A percentile compares a stretch with the other conserved stretches of the same genome.
These are phyloP conservation scores for Mycena sp. DNA, from an alignment of 1,284 basidiomycete genomes.

Conservation along the genomic window DNA sequence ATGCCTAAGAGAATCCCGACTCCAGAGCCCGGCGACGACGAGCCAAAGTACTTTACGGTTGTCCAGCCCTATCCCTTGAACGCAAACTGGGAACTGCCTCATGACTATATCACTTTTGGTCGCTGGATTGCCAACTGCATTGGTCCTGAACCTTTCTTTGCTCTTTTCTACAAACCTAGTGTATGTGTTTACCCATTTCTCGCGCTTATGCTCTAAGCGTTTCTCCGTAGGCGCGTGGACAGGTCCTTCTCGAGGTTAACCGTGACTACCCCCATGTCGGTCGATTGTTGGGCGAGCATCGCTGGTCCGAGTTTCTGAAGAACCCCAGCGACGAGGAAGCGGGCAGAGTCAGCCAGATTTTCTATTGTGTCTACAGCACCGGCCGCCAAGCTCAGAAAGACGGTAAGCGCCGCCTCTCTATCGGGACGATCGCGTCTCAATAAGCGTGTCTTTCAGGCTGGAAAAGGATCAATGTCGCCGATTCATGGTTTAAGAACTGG, in stretches of 20 bases:
- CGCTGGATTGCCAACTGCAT: conserved; percentile 72
- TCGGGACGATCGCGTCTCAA: conserved; percentile 10
- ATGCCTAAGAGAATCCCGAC: conserved; percentile 70
- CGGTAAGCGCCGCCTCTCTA: conserved; percentile 38
- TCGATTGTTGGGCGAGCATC: conserved; percentile 68
- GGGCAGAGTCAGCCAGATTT: conserved; percentile 56
- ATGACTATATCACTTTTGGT: conserved; percentile 60
- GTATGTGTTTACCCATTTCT: conserved; percentile 48
- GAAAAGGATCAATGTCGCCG: conserved; percentile 63
- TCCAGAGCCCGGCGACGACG: conserved; percentile 65
- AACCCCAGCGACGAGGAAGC: conserved; percentile 54
- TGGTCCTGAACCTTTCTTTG: conserved; percentile 54
- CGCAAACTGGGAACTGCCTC: conserved; percentile 60
- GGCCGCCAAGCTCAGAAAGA: conserved; percentile 54
- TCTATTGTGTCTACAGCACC: conserved; percentile 58
- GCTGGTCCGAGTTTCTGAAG: conserved; percentile 64
- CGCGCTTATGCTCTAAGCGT: neutral
- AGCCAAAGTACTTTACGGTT: conserved; percentile 67
- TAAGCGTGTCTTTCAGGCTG: conserved; percentile 56
- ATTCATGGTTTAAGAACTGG: conserved; percentile 66
- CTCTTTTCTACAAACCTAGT: conserved; percentile 70
- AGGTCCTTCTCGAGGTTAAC: conserved; percentile 69
- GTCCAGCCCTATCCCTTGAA: conserved; percentile 69
- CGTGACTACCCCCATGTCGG: conserved; percentile 48
- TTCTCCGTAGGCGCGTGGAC: conserved; percentile 61